A percentile compares a stretch with the other conserved stretches of the same genome.
phyloP scores from a whole-genome alignment of 345 rosid genomes.

The Streptanthus diversifolius region DNA sequence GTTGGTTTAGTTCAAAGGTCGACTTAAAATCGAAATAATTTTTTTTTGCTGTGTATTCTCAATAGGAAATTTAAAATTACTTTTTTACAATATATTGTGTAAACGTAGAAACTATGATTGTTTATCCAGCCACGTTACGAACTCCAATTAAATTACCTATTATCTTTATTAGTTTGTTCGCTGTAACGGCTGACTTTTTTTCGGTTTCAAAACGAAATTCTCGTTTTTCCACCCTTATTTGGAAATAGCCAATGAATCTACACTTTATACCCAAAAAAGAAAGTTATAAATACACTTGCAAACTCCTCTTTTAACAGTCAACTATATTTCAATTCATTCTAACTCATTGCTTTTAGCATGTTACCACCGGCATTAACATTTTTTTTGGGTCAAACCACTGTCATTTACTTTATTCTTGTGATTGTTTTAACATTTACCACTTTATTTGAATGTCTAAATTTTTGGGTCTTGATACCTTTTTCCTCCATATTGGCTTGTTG shows the following conservation, averaged over 20 bases:
- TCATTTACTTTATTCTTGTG: not conserved
- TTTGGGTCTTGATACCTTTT: not conserved
- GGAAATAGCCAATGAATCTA: not conserved
- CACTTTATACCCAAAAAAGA: not conserved
- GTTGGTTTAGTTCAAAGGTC: not conserved
- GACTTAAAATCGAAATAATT: not conserved
- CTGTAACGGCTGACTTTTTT: constrained; percentile 6
- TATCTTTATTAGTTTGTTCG: not conserved
- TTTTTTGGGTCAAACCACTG: not conserved
- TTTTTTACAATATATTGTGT: too few species aligned
- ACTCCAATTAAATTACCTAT: not conserved
- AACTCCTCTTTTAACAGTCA: not conserved
- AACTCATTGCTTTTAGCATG: not conserved
- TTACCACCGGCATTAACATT: not conserved
- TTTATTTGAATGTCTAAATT: not conserved
- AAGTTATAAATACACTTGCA: not conserved
- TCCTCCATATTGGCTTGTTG: not conserved
- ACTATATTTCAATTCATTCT: not conserved
- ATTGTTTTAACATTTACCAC: not conserved
- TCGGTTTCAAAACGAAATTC: constrained; percentile 1
- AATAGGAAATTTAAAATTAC: not conserved
- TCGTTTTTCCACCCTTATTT: not conserved
- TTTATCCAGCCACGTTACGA: too few species aligned
- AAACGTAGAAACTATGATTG: too few species aligned
- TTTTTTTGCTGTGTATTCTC: not conserved